Base-by-base conservation (phyloP, 768 basidiomycete species). In the Tricholoma sp. region DNA sequence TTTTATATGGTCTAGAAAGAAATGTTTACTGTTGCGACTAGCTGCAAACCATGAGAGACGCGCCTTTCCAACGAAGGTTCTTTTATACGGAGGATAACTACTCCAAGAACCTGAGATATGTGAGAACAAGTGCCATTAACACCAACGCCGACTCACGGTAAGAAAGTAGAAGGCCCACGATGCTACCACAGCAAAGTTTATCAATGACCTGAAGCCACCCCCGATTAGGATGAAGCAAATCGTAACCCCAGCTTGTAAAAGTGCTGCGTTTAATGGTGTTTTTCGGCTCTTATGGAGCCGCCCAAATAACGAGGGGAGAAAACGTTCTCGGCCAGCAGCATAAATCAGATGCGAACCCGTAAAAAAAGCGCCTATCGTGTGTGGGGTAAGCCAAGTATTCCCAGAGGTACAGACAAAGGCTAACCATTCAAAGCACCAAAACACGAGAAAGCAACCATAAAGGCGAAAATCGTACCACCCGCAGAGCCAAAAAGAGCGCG, bases 371-470 rank as follows among this genome's bases (percentile, higher is more conserved):
- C 85, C 86, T 89, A 59, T 50, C 55, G 59, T 21, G 39, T 52
- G 52, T 60, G 57, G 58, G 54, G 55, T 32, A 41, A 57, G 45
- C 46, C 45, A 14, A 34, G 31, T 11, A 22, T 12, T 41, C 45
- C 7, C 46, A 39, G 16, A 29, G 7, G 14, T 24, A 43, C 47
- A 55, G 18, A 27, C 3, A 45, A 54, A 16, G 65, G 67, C 61
- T 43, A 63, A 84, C 94, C 90, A 68, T 97, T 96, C 53, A 99
- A 72, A 1, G 97, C 94, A 16, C 96, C 96, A 62, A 99, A 93
- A 69, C 94, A 97, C 2, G 94, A 97, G 57, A 98, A 80, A 1
- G 94, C 91, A 12, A 99, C 96, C 80, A 94, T 85, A 52, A 86
- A 78, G 1, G 96, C 92, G 67, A 99, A 97, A 14, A 94, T 64